A percentile compares a stretch with the other conserved stretches of the same genome.
Evolutionary conservation across 177 flowering plant species (phyloP).

Genomic region (Vitis hybrid): DNA sequence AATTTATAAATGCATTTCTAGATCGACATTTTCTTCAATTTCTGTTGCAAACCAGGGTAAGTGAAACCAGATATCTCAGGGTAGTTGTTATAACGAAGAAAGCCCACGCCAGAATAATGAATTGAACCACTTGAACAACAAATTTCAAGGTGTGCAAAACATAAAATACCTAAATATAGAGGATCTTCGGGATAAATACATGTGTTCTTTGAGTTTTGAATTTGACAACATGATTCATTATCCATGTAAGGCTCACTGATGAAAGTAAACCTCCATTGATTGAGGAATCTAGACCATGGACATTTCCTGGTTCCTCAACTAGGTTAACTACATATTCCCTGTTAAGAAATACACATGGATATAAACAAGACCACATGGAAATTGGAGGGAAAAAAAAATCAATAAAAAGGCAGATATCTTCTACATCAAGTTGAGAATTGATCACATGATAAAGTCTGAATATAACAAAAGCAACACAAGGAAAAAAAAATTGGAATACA

Average conservation of each 20-base stretch:
- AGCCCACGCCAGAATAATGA: not conserved
- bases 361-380: not conserved
- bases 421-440: no score
- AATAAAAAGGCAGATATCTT: not conserved
- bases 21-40: no score
- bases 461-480: not conserved
- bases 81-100: not conserved
- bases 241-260: constrained; percentile 43
- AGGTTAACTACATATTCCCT: constrained; percentile 97
- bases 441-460: not conserved
- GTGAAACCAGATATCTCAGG: not conserved
- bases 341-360: constrained; percentile 19
- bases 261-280: constrained; percentile 63
- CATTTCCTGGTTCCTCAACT: constrained; percentile 86
- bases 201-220: constrained; percentile 24
- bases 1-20: no score
- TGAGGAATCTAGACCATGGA: constrained; percentile 84
- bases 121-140: not conserved
- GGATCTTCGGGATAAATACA: constrained; percentile 30
- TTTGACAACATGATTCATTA: constrained; percentile 28
- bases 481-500: not conserved
- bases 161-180: constrained; percentile 39
- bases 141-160: constrained; percentile 9
- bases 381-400: not conserved
- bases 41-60: no score